Evolutionary conservation across 2,329 filamentous ascomycete species (phyloP), one percentile per base, ranked within the genome.

Genomic region (Gliomastix tumulicola): DNA sequence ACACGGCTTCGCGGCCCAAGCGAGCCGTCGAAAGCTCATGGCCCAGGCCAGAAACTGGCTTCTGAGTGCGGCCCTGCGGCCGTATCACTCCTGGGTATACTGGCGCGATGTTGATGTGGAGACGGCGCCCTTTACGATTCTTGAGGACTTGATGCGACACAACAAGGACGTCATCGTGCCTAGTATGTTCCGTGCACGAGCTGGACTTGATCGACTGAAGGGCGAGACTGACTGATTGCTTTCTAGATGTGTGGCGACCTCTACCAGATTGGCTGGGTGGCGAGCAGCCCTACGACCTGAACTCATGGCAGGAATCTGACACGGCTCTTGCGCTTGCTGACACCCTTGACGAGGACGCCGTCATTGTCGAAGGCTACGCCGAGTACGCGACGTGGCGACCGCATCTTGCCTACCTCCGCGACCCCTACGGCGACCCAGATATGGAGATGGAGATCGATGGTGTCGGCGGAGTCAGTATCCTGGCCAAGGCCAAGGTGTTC

Each of bases 401-500:
- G 30, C 92, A 98, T 72, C 71, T 98, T 53, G 92, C 92, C 30
- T 98, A 98, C 57, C 76, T 98, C 7, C 84, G 92, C 41, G 92
- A 98, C 56, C 92, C 92, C 3, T 97, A 94, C 52, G 92, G 92
- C 27, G 92, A 98, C 55, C 90, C 90, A 16, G 92, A 98, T 56
- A 96, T 97, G 83, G 92, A 98, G 58, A 97, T 98, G 92, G 92
- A 98, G 53, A 90, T 98, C 49, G 92, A 98, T 50, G 92, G 92
- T 47, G 89, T 98, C 32, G 90, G 92, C 35, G 92, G 92, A 63
- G 92, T 98, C 49, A 96, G 88, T 65, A 98, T 98, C 51, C 64
- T 98, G 49, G 90, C 92, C 32, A 98, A 97, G 63, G 92, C 92
- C 3, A 84, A 83, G 50, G 92, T 98, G 1, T 98, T 98, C 69